These are phyloP conservation scores for Endothia cerciana DNA, from an alignment of 2,329 filamentous ascomycete species.

Conservation along the genomic window DNA sequence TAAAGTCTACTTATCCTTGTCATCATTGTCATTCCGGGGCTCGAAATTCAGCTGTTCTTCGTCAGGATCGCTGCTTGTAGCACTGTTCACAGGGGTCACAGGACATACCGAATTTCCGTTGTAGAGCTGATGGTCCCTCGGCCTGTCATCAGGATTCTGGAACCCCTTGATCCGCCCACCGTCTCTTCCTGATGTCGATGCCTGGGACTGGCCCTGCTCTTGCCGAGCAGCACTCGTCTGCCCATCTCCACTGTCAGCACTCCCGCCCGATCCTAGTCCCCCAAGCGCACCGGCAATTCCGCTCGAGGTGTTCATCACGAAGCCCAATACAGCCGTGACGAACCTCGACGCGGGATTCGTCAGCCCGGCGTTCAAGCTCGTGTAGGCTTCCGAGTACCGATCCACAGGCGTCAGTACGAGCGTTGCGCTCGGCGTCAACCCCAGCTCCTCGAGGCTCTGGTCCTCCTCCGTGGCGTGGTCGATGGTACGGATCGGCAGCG, in stretches of 20 bases:
- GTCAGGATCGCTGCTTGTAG: constrained; percentile 34
- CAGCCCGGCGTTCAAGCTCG: constrained; percentile 30
- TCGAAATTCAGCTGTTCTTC: constrained; percentile 66
- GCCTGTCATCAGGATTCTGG: constrained; percentile 56
- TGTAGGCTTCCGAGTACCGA: constrained; percentile 48
- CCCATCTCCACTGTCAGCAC: not conserved
- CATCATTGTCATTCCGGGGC: constrained; percentile 64
- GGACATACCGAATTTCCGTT: constrained; percentile 85
- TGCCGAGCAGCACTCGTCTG: constrained; percentile 7
- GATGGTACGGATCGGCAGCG: constrained; percentile 74
- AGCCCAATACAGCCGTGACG: constrained; percentile 34
- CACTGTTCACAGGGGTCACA: not conserved
- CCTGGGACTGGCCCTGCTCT: constrained; percentile 20
- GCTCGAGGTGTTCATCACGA: constrained; percentile 23
- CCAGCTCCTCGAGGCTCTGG: constrained; percentile 68
- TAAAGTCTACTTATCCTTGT: constrained; percentile 35
- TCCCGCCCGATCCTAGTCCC: constrained; percentile 18
- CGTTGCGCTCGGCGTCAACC: constrained; percentile 78
- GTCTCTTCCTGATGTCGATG: constrained; percentile 31
- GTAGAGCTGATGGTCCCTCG: constrained; percentile 73
- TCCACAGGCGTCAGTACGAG: constrained; percentile 77
- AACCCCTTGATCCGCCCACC: constrained; percentile 49
- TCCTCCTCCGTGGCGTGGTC: constrained; percentile 72
- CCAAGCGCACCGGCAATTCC: constrained; percentile 26
- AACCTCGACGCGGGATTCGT: constrained; percentile 38